Evolutionary conservation across 306 rosid genomes (phyloP), one percentile per base, ranked within the genome.

Genomic region (Inga leiocalycina): DNA sequence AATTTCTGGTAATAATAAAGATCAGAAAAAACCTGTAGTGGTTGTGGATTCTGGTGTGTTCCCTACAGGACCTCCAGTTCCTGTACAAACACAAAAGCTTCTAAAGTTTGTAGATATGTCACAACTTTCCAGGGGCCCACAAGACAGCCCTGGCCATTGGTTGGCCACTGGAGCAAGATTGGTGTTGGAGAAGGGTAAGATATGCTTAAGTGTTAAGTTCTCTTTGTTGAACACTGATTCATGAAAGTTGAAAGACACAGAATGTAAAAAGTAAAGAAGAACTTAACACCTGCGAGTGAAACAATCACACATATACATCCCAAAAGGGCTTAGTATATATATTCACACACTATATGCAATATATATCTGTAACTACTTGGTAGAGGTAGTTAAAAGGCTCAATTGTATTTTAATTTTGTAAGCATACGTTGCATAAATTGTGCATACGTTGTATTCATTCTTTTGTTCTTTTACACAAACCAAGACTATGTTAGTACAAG

Each of bases 121-220:
- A 24, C 86, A 91, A 48, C 35, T 88, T 45, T 91, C 90, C 77
- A 91, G 83, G 85, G 98, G 97, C 0, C 95, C 98, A 49, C 92
- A 89, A 80, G 97, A 94, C 49, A 85, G 81, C 75, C 99, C 99
- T 61, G 99, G 99, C 6, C 90, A 96, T 85, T 96, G 99, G 99
- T 80, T 96, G 56, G 97, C 87, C 48, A 94, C 94, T 2, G 99
- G 93, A 45, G 98, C 98, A 34, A 92, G 84, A 82, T 85, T 96
- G 84, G 82, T 80, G 27, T 74, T 94, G 89, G 97, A 90, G 83
- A 96, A 92, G 75, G 97, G 61, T 12, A 96, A 87, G 88, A 90
- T 96, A 68, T 81, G 88, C 56, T 87, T 96, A 87, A 89, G 81
- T 76, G 99, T 88, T 4, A 90, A 96, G 83, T 96, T 91, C 81